Evolutionary conservation across 768 basidiomycete genomes (phyloP).

Genomic region (Mycena haematopus): DNA sequence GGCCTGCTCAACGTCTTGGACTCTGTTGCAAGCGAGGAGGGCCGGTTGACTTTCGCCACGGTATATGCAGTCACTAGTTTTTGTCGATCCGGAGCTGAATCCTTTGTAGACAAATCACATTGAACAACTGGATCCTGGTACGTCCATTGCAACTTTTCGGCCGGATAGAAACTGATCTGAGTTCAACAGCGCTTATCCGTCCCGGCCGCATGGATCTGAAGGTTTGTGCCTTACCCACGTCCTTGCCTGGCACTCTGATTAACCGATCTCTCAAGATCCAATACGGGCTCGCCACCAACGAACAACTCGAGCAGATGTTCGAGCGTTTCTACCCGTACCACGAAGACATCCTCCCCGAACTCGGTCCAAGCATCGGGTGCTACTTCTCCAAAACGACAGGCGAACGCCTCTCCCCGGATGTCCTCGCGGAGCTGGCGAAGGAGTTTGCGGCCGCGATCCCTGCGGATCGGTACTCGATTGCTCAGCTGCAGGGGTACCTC

Average conservation of each 20-base stretch:
- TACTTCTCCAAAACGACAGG: no score
- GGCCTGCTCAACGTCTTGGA: slow-evolving; percentile 22
- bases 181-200: slow-evolving; percentile 19
- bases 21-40: slow-evolving; percentile 21
- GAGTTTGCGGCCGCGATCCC: slow-evolving; percentile 33
- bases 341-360: neutral
- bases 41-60: slow-evolving; percentile 22
- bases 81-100: neutral
- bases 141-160: no score
- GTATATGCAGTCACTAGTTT: neutral
- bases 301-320: slow-evolving; percentile 21
- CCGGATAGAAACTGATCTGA: no score
- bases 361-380: neutral
- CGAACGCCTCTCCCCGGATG: neutral
- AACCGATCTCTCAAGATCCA: slow-evolving; percentile 15
- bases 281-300: slow-evolving; percentile 17
- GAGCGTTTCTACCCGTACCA: slow-evolving; percentile 15
- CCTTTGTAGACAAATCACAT: slow-evolving; percentile 27
- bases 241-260: neutral
- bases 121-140: slow-evolving; percentile 16
- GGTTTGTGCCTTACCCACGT: neutral
- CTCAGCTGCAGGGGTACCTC: slow-evolving; percentile 47
- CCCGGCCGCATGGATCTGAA: slow-evolving; percentile 29
- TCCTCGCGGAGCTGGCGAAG: no score
- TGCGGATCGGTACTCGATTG: slow-evolving; percentile 37